Evolutionary conservation across 371 early-diverging fungal genomes (phyloP).

Genomic region (Coemansia sp.): DNA sequence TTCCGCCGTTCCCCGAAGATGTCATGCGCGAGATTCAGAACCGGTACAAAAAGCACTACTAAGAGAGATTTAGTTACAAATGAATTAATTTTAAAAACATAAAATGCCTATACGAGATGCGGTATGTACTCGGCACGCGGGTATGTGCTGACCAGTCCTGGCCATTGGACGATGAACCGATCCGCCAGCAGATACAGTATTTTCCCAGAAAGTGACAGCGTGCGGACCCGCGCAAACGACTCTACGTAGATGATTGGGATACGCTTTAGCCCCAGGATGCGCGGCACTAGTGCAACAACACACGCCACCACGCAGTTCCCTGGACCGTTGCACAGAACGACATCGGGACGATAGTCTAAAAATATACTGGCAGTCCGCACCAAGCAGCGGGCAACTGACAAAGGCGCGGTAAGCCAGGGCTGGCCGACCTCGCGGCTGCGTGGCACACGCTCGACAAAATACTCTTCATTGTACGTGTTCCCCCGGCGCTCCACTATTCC

Average conservation of each 20-base stretch:
- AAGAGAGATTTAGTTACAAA: not conserved
- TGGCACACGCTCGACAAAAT: conserved; percentile 30
- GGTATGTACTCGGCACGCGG: conserved; percentile 71
- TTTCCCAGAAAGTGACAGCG: conserved; percentile 82
- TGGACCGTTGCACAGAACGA: conserved; percentile 86
- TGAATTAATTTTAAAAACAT: not conserved
- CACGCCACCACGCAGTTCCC: conserved; percentile 89
- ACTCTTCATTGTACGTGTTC: conserved; percentile 12
- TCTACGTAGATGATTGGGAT: conserved; percentile 81
- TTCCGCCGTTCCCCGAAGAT: conserved; percentile 56
- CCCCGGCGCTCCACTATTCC: conserved; percentile 21
- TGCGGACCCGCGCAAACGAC: conserved; percentile 83
- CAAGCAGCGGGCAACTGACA: conserved; percentile 24
- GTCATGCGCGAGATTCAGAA: conserved; percentile 49
- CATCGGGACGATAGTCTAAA: conserved; percentile 33
- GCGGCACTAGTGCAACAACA: conserved; percentile 60
- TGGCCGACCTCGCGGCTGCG: conserved; percentile 49
- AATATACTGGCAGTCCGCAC: conserved; percentile 5
- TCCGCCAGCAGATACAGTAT: conserved; percentile 78
- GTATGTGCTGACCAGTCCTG: conserved; percentile 56
- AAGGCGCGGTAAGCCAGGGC: conserved; percentile 21
- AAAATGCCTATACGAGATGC: conserved; percentile 61
- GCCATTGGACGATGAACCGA: conserved; percentile 91
- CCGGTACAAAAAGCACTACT: conserved; percentile 40
- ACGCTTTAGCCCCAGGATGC: conserved; percentile 61